Conservation (phyloP, 2,329 filamentous ascomycete species). For the Pseudogymnoascus sp. region DNA sequence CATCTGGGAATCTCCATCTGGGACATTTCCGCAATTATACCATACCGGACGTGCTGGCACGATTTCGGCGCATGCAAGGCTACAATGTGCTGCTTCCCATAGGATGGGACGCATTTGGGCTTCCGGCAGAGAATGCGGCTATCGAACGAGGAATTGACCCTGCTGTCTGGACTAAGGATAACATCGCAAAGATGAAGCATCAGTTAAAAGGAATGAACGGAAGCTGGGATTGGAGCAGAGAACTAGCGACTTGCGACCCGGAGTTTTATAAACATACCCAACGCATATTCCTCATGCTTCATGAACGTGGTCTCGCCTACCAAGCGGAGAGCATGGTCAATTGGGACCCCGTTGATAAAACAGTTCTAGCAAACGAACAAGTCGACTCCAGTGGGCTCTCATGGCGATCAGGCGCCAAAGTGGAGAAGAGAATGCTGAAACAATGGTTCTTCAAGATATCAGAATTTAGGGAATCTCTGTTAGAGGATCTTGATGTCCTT, state of each 20-base stretch:
- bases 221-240: slow-evolving; percentile 75
- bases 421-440: slow-evolving; percentile 70
- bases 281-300: slow-evolving; percentile 72
- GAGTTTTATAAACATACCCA: slow-evolving; percentile 88
- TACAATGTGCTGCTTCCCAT: slow-evolving; percentile 77
- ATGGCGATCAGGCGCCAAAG: slow-evolving; percentile 80
- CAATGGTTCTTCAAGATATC: slow-evolving; percentile 92
- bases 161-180: slow-evolving; percentile 69
- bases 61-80: slow-evolving; percentile 70
- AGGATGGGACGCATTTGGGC: slow-evolving; percentile 89
- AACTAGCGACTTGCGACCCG: slow-evolving; percentile 78
- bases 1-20: slow-evolving; percentile 78
- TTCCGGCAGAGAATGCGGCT: slow-evolving; percentile 87
- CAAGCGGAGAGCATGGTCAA: slow-evolving; percentile 81
- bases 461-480: slow-evolving; percentile 64
- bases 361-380: slow-evolving; percentile 87
- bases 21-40: slow-evolving; percentile 86
- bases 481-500: slow-evolving; percentile 64
- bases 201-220: slow-evolving; percentile 76
- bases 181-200: slow-evolving; percentile 79
- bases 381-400: slow-evolving; percentile 80
- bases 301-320: slow-evolving; percentile 70
- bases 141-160: slow-evolving; percentile 76
- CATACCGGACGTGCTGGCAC: slow-evolving; percentile 77
- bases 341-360: slow-evolving; percentile 84